Evolutionary conservation across 345 rosid genomes (phyloP).

Genomic region (Ailanthus altissimus): DNA sequence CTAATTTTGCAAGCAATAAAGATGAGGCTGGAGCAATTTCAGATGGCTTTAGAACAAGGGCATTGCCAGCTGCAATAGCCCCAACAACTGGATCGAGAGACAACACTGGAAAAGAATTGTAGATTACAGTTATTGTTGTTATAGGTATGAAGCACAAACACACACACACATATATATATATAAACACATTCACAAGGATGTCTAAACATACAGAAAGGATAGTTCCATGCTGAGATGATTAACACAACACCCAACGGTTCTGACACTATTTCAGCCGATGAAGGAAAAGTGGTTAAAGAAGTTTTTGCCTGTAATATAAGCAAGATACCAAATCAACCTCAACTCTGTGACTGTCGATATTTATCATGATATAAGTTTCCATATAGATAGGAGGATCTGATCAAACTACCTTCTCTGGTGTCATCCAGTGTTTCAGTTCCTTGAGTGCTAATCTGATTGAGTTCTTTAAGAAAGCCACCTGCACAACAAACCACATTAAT

Average conservation of each 20-base stretch:
- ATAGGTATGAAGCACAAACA: not conserved
- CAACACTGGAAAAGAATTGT: slow-evolving; percentile 50
- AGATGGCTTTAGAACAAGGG: slow-evolving; percentile 89
- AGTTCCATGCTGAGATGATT: slow-evolving; percentile 95
- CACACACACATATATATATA: not conserved
- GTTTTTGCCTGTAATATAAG: slow-evolving; percentile 68
- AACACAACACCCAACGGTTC: slow-evolving; percentile 94
- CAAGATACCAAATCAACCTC: slow-evolving; percentile 6
- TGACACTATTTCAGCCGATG: slow-evolving; percentile 85
- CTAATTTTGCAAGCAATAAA: slow-evolving; percentile 60
- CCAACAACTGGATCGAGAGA: slow-evolving; percentile 93
- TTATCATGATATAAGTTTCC: not conserved
- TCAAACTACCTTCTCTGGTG: slow-evolving; percentile 63
- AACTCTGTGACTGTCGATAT: slow-evolving; percentile 10
- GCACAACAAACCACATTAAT: slow-evolving; percentile 31
- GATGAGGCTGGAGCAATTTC: slow-evolving; percentile 85
- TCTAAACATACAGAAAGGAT: slow-evolving; percentile 69
- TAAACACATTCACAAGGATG: slow-evolving; percentile 15
- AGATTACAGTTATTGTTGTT: slow-evolving; percentile 3
- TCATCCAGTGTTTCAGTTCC: slow-evolving; percentile 77
- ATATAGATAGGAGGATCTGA: not conserved
- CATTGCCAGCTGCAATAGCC: slow-evolving; percentile 95
- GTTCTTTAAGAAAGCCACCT: slow-evolving; percentile 63
- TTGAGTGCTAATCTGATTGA: slow-evolving; percentile 62
- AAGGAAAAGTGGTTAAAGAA: slow-evolving; percentile 73